Percentiles rank a stretch among this genome's conserved stretches.
Evolutionary conservation across 2,329 filamentous ascomycete species (phyloP).

Genomic region (Amylocarpus encephaloides): DNA sequence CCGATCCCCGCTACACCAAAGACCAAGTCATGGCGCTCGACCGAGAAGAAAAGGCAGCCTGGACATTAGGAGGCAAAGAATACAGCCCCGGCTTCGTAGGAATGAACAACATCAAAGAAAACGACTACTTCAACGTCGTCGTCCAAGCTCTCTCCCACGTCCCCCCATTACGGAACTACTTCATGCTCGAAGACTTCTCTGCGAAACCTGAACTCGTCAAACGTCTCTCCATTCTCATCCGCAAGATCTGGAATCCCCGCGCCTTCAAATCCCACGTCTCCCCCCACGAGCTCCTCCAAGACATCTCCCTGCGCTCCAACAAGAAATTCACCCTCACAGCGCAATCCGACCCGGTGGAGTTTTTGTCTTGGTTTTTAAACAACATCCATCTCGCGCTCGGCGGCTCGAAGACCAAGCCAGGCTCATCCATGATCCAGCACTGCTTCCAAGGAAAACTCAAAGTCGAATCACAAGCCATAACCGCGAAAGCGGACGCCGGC

Average conservation of each 20-base stretch:
- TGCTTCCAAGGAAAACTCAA: conserved; percentile 91
- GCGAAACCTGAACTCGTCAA: conserved; percentile 74
- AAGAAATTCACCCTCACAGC: conserved; percentile 87
- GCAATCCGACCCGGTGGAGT: conserved; percentile 94
- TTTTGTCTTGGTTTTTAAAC: conserved; percentile 96
- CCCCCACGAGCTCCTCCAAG: conserved; percentile 92
- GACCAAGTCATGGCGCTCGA: conserved; percentile 77
- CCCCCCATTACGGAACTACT: conserved; percentile 79
- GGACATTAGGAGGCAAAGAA: conserved; percentile 74
- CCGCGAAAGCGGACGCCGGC: conserved; percentile 77
- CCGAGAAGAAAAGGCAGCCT: conserved; percentile 54
- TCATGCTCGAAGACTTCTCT: conserved; percentile 78
- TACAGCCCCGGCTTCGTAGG: conserved; percentile 94
- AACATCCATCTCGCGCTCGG: conserved; percentile 88
- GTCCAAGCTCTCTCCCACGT: conserved; percentile 90
- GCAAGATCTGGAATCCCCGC: conserved; percentile 96
- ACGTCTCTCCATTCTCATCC: conserved; percentile 80
- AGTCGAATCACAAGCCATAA: conserved; percentile 90
- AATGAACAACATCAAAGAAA: conserved; percentile 99
- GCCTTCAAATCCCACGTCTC: conserved; percentile 97
- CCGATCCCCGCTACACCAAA: conserved; percentile 79
- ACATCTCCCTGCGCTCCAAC: conserved; percentile 81
- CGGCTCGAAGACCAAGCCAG: conserved; percentile 79
- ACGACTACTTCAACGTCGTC: conserved; percentile 96
- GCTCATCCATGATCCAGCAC: conserved; percentile 79